Base-by-base conservation (phyloP, 2,329 filamentous ascomycete genomes). In the Lecanicillium sp. region DNA sequence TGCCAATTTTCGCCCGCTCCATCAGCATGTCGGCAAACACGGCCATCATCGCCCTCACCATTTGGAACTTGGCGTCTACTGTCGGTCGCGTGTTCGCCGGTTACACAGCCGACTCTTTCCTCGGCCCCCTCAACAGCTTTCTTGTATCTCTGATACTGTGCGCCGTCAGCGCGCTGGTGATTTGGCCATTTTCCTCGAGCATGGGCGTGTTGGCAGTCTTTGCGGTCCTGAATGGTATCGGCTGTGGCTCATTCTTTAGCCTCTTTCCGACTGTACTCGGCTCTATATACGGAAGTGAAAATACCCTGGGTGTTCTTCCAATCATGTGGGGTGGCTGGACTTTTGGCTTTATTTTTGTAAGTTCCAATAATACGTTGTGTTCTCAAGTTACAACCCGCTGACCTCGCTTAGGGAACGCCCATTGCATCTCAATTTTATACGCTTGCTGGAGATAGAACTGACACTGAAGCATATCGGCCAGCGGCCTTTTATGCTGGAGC, bases 161-260 rank as follows among this genome's bases (percentile, higher is more conserved):
- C 22, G 45, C 46, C 6, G 29, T 53, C 13, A 55, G 53, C 38
- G 45, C 46, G 0, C 37, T 55, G 6, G 43, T 43, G 5, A 46
- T 54, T 3, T 55, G 53, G 53, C 53, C 53, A 1, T 50, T 55
- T 36, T 47, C 52, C 1, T 48, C 49, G 2, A 47, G 25, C 4
- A 45, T 52, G 15, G 49, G 46, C 6, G 33, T 51, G 17, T 41
- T 55, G 3, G 41, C 45, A 1, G 30, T 48, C 4, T 54, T 53
- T n/a, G 45, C 52, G 19, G 39, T 54, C 8, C 36, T 55, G 31
- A 55, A 51, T 32, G 53, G 53, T 13, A 46, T 54, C 13, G 53
- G 53, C 3, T 54, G 52, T 18, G 53, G 53, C 3, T 51, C 53
- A 1, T 55, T 55, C 33, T 55, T 55, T 40, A 54, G 52, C 29